These are phyloP conservation scores for Camelina laxa DNA, from an alignment of 345 rosid genomes.

Conservation along the genomic window DNA sequence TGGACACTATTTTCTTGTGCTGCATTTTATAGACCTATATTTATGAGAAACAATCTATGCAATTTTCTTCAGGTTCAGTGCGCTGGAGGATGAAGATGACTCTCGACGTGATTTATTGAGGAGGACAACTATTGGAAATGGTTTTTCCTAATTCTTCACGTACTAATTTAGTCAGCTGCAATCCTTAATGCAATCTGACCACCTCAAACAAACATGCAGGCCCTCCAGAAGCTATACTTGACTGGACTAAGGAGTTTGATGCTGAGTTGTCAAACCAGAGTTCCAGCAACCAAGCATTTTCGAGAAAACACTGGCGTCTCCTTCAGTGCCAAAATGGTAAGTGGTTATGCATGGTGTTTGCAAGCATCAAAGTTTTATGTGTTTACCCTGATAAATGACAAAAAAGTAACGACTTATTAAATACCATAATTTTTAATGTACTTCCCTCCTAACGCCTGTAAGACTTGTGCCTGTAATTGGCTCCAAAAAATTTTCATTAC, in stretches of 20 bases:
- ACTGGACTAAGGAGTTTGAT: slow-evolving; percentile 91
- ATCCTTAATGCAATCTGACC: slow-evolving; percentile 35
- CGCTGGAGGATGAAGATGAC: slow-evolving; percentile 89
- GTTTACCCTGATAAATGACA: neutral
- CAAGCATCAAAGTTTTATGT: neutral
- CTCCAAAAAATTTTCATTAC: slow-evolving; percentile 7
- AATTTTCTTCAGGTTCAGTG: slow-evolving; percentile 67
- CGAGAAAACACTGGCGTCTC: slow-evolving; percentile 98
- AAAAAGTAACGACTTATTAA: neutral
- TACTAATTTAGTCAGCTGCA: slow-evolving; percentile 35
- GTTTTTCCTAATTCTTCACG: slow-evolving; percentile 46
- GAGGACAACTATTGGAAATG: slow-evolving; percentile 97
- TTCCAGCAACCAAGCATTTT: slow-evolving; percentile 86
- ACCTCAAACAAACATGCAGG: slow-evolving; percentile 56
- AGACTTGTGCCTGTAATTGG: neutral
- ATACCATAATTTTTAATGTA: neutral
- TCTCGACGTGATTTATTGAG: slow-evolving; percentile 60
- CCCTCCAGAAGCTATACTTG: slow-evolving; percentile 78
- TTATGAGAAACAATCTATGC: neutral
- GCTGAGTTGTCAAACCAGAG: slow-evolving; percentile 75
- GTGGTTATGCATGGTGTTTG: slow-evolving; percentile 24
- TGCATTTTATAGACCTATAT: neutral
- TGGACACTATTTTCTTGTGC: slow-evolving; percentile 17
- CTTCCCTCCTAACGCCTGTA: neutral
- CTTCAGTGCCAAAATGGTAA: slow-evolving; percentile 98